Evolutionary conservation across 129 eudicot species (phyloP), one percentile per base, ranked within the genome.

Genomic region (Ambrosia trifida): DNA sequence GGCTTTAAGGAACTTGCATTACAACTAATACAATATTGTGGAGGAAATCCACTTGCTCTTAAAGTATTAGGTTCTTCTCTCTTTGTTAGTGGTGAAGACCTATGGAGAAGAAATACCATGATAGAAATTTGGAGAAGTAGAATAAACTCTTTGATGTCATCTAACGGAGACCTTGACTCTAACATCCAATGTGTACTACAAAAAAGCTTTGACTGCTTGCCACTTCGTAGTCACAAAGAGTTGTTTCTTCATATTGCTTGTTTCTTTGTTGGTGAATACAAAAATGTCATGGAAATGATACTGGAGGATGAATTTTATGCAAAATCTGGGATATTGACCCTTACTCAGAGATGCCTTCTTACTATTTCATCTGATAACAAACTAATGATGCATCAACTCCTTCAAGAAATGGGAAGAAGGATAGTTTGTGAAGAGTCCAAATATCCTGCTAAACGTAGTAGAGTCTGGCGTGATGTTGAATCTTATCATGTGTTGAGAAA

Each of bases 241-340:
- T 70, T 81, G 61, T 82, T 82, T 68, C 19, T 82, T 43, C 67
- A 82, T 30, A 78, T 83, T 64, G 83, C 83, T 59, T 73, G 80
- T 76, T 83, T 83, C 40, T 83, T 83, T 65, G 28, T 83, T 24
- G 83, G 87, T 1, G 67, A 50, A 53, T n/a, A 16, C 51, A 47
- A 24, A 24, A 24, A 24, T 24, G 28, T 24, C 28, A 24, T 24
- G 28, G 28, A 24, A 24, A 24, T 24, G 38, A 78, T 78, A 70
- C 43, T 78, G 30, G 72, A 51, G 76, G 65, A 45, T 17, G 82
- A 70, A 51, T 78, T 49, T 0, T 18, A 40, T 56, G 72, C 72
- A 11, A 41, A 24, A 47, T 20, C 64, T 52, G 82, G 82, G 67
- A 62, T 78, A 9, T 16, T 47, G 11, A 62, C 35, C 12, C 38